These are phyloP conservation scores for Neocucurbitaria cava DNA, from an alignment of 2,329 filamentous ascomycete species.

Conservation along the genomic window DNA sequence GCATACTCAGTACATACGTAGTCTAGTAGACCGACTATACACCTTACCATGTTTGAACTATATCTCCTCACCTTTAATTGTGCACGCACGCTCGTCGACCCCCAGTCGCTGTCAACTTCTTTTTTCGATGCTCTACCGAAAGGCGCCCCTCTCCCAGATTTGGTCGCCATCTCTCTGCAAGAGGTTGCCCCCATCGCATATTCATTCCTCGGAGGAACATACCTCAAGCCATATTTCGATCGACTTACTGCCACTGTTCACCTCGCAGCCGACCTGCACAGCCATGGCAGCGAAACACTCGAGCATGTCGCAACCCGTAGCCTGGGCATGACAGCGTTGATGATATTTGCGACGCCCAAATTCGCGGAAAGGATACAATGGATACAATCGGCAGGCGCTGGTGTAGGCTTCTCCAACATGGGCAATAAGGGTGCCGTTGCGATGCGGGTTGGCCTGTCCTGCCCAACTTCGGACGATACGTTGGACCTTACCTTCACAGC, in stretches of 20 bases:
- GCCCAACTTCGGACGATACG: slow-evolving; percentile 47
- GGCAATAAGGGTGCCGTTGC: slow-evolving; percentile 95
- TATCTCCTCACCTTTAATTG: slow-evolving; percentile 92
- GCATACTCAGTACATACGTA: slow-evolving; percentile 13
- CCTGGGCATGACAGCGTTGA: slow-evolving; percentile 86
- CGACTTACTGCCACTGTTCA: slow-evolving; percentile 75
- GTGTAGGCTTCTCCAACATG: slow-evolving; percentile 86
- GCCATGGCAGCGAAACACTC: slow-evolving; percentile 61
- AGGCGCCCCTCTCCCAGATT: slow-evolving; percentile 64
- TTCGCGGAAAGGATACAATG: slow-evolving; percentile 64
- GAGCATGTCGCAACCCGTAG: slow-evolving; percentile 74
- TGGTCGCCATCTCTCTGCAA: slow-evolving; percentile 76
- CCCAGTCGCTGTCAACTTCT: slow-evolving; percentile 73
- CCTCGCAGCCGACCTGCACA: slow-evolving; percentile 64
- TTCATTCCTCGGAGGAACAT: slow-evolving; percentile 84
- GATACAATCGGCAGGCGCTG: slow-evolving; percentile 80
- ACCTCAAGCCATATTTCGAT: slow-evolving; percentile 77
- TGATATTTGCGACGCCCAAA: slow-evolving; percentile 78
- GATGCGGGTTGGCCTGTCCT: slow-evolving; percentile 69
- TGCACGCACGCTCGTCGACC: slow-evolving; percentile 73
- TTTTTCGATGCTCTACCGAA: slow-evolving; percentile 57
- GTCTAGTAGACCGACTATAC: not conserved
- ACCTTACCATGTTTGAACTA: slow-evolving; percentile 61
- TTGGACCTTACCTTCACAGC: slow-evolving; percentile 84
- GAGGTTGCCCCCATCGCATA: slow-evolving; percentile 86